Conservation (phyloP, 2,329 filamentous ascomycete genomes). For the Parastagonospora avenae region DNA sequence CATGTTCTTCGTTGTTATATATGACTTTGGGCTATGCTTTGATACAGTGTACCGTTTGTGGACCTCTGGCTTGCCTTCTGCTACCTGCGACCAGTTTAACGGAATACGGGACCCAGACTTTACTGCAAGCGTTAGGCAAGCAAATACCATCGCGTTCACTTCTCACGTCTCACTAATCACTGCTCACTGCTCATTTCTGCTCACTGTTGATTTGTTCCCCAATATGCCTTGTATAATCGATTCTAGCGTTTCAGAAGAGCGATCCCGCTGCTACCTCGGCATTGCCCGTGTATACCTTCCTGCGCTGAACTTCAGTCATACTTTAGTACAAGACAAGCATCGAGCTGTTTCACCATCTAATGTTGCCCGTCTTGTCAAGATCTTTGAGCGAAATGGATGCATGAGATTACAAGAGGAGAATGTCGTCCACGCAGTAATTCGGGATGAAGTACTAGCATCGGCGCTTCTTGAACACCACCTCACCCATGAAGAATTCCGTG, state of each 20-base stretch:
- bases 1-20: too few relatives aligned
- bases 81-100: too few relatives aligned
- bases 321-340: constrained; percentile 4
- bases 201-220: too few relatives aligned
- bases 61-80: too few relatives aligned
- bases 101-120: too few relatives aligned
- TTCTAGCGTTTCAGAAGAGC: too few relatives aligned
- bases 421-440: constrained; percentile 19
- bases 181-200: too few relatives aligned
- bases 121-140: too few relatives aligned
- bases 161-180: too few relatives aligned
- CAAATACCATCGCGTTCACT: too few relatives aligned
- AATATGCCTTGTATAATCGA: neutral
- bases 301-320: constrained; percentile 7
- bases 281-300: constrained; percentile 7
- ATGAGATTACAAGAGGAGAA: constrained; percentile 21
- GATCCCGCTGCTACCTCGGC: constrained; percentile 4
- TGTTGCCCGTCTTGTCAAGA: constrained; percentile 1
- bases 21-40: too few relatives aligned
- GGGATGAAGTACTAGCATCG: constrained; percentile 8
- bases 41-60: too few relatives aligned
- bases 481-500: constrained; percentile 5
- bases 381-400: constrained; percentile 9
- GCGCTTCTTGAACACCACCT: constrained; percentile 6
- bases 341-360: constrained; percentile 4